Evolutionary conservation across 2,329 filamentous ascomycete genomes (phyloP), one percentile per base, ranked within the genome.

Genomic region (Basipetospora chlamydospora): DNA sequence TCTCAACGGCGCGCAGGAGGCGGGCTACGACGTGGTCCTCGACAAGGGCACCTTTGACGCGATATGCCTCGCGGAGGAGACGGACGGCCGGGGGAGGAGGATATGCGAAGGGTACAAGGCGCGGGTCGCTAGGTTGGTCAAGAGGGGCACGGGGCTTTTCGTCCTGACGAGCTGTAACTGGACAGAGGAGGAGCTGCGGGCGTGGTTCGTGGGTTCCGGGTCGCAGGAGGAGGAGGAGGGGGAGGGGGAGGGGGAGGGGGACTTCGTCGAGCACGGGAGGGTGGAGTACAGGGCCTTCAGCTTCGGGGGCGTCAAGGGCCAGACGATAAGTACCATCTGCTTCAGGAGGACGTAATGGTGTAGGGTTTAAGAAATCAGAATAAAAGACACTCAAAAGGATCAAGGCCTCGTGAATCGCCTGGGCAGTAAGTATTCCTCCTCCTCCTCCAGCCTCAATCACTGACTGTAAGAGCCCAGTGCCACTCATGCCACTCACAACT

Each of bases 31-130:
- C 56, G 74, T 95, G 0, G 79, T 95, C 0, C 70, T 95, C n/a
- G 90, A 98, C 59, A 98, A 98, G 60, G 90, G 90, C 30, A 98
- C 90, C 1, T 98, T 96, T 54, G 90, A 98, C 62, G 90, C 90
- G 9, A 80, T 98, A 23, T 86, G 77, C 34, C 63, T 96, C n/a
- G 73, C 67, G 37, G 65, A 66, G 39, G 73, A 77, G 44, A 55
- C 51, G 21, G 63, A 66, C 44, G 58, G 59, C 36, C 52, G 55
- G 11, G 76, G 70, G 1, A 61, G 71, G 26, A 69, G 80, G 37
- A 64, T 81, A 10, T 81, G 76, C 52, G 83, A 92, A 54, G 67
- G 68, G 3, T 98, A 98, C 59, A 70, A 73, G 33, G 66, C 68
- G 32, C 72, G 74, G 36, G 77, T 88, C 22, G 61, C 77, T 42